Conservation (phyloP, 2,329 filamentous ascomycete genomes). For the Cryphonectria radicalis region DNA sequence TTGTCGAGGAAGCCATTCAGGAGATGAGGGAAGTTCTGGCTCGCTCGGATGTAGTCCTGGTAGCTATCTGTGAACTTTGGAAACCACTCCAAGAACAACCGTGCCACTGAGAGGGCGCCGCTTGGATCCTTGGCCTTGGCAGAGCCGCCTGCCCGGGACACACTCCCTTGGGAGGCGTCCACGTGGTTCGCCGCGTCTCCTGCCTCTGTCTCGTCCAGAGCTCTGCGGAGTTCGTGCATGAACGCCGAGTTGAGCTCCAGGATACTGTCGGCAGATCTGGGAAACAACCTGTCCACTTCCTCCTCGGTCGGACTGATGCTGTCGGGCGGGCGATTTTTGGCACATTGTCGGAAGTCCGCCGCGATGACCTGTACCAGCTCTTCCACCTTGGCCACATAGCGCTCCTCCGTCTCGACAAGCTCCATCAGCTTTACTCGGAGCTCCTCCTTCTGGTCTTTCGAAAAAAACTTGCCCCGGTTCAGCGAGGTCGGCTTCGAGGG, state of each 20-base stretch:
- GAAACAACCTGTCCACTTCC: conserved; percentile 79
- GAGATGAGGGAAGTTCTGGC: conserved; percentile 82
- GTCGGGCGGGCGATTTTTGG: conserved; percentile 58
- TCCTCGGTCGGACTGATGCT: conserved; percentile 74
- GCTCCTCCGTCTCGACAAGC: conserved; percentile 89
- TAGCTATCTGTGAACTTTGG: conserved; percentile 91
- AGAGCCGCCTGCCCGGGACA: conserved; percentile 46
- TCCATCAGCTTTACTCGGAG: conserved; percentile 88
- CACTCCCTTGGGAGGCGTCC: conserved; percentile 57
- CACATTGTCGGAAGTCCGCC: conserved; percentile 75
- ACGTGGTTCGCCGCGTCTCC: conserved; percentile 79
- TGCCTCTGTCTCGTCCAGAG: conserved; percentile 83
- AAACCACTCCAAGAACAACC: conserved; percentile 86
- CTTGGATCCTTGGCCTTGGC: conserved; percentile 69
- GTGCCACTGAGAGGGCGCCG: conserved; percentile 78
- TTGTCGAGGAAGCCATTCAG: conserved; percentile 79
- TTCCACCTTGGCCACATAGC: conserved; percentile 87
- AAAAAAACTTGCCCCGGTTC: conserved; percentile 77
- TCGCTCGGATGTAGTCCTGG: conserved; percentile 88
- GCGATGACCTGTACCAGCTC: conserved; percentile 83
- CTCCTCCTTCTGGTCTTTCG: conserved; percentile 80
- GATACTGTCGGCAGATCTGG: conserved; percentile 78
- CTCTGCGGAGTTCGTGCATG: conserved; percentile 71
- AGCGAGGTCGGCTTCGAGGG: conserved; percentile 84
- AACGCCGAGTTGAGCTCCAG: conserved; percentile 82